Evolutionary conservation across 306 rosid species (phyloP).

Genomic region (Medicago ruthenica): DNA sequence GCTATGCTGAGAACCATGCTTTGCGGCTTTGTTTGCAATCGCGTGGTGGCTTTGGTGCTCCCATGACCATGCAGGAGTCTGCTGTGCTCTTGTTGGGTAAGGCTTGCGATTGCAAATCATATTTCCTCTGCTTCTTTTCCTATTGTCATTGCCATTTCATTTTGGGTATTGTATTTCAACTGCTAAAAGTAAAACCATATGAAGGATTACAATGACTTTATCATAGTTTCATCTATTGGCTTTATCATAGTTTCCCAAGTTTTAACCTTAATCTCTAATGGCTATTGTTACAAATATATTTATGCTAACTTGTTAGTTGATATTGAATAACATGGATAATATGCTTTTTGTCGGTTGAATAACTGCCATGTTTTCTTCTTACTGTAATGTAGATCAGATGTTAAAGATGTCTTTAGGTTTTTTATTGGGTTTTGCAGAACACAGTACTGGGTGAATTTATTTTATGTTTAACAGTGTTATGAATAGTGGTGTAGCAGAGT

Average conservation of each 20-base stretch:
- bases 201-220: not conserved
- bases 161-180: not conserved
- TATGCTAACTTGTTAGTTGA: slow-evolving; percentile 16
- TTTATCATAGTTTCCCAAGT: not conserved
- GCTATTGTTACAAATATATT: not conserved
- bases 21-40: slow-evolving; percentile 75
- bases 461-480: too few species aligned
- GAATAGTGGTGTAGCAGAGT: too few species aligned
- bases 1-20: slow-evolving; percentile 85
- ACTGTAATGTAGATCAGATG: not conserved
- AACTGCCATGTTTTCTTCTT: not conserved
- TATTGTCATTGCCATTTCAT: not conserved
- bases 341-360: not conserved
- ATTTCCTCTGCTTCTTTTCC: slow-evolving; percentile 1
- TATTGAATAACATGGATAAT: not conserved
- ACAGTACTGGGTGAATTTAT: not conserved
- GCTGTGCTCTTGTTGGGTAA: slow-evolving; percentile 99
- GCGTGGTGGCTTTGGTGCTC: slow-evolving; percentile 64
- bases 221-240: slow-evolving; percentile 11
- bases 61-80: slow-evolving; percentile 95
- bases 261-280: slow-evolving; percentile 23
- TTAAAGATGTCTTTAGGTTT: not conserved
- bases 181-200: not conserved
- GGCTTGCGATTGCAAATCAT: slow-evolving; percentile 39
- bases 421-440: not conserved